Conservation (phyloP, 139 green algal genomes). For the Haematococcus lacustris region DNA sequence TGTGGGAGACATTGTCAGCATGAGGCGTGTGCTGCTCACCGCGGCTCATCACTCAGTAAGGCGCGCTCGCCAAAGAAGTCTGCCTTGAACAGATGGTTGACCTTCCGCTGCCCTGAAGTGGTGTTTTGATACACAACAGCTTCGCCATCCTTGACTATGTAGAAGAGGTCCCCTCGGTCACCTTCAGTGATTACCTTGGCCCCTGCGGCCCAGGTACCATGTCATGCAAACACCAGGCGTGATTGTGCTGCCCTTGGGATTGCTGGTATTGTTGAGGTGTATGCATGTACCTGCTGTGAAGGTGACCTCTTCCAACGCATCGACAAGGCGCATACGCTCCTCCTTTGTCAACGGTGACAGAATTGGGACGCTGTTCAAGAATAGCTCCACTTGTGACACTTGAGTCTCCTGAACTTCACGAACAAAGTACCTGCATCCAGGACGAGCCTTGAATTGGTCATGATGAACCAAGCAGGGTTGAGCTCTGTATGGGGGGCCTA, state of each 20-base stretch:
- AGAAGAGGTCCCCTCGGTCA: slow-evolving; percentile 81
- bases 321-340: slow-evolving; percentile 73
- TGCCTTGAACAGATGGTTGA: slow-evolving; percentile 87
- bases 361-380: slow-evolving; percentile 85
- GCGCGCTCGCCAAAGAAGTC: slow-evolving; percentile 91
- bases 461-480: no score
- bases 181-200: slow-evolving; percentile 60
- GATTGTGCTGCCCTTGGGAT: no score
- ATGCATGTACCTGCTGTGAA: slow-evolving; percentile 19
- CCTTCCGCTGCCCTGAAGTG: slow-evolving; percentile 46
- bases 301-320: slow-evolving; percentile 63
- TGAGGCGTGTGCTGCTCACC: slow-evolving; percentile 19
- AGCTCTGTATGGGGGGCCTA: no score
- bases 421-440: slow-evolving; percentile 59
- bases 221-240: no score
- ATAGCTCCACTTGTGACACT: slow-evolving; percentile 74
- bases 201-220: no score
- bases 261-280: no score
- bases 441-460: no score
- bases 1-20: neutral
- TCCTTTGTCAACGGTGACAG: slow-evolving; percentile 65
- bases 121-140: slow-evolving; percentile 74
- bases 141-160: slow-evolving; percentile 92
- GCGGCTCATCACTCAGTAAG: slow-evolving; percentile 67
- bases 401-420: slow-evolving; percentile 58